phyloP scores from a whole-genome alignment of 768 basidiomycete species.

The Punctularia strigosozonata region DNA sequence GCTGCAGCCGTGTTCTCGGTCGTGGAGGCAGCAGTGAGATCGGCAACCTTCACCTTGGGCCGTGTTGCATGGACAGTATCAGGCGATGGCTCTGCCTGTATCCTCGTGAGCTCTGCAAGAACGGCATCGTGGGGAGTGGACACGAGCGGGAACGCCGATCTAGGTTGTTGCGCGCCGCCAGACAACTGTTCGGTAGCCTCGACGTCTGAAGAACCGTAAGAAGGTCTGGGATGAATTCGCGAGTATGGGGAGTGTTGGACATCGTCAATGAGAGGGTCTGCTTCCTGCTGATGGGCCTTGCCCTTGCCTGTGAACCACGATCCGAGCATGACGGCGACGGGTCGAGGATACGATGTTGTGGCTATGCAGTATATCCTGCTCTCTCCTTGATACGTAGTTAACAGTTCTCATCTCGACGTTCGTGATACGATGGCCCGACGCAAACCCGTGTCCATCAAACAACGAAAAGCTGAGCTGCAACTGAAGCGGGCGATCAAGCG shows the following conservation, averaged over 20 bases:
- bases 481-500: conserved; percentile 79
- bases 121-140: conserved; percentile 54
- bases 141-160: conserved; percentile 18
- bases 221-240: background rate
- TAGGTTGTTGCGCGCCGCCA: too few relatives aligned
- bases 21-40: conserved; percentile 6
- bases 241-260: background rate
- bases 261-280: background rate
- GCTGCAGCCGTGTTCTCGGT: conserved; percentile 11
- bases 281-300: background rate
- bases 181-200: background rate
- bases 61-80: conserved; percentile 4
- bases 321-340: too few relatives aligned
- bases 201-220: too few relatives aligned
- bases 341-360: too few relatives aligned
- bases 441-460: conserved; percentile 46
- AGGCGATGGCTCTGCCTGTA: conserved; percentile 17
- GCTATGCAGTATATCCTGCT: too few relatives aligned
- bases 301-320: background rate
- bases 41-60: conserved; percentile 4
- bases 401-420: background rate
- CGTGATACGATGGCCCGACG: conserved; percentile 19
- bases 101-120: conserved; percentile 31
- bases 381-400: too few relatives aligned
- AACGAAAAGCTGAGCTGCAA: conserved; percentile 63